Evolutionary conservation across 2,329 filamentous ascomycete genomes (phyloP).

Genomic region (Xylariaceae sp.): DNA sequence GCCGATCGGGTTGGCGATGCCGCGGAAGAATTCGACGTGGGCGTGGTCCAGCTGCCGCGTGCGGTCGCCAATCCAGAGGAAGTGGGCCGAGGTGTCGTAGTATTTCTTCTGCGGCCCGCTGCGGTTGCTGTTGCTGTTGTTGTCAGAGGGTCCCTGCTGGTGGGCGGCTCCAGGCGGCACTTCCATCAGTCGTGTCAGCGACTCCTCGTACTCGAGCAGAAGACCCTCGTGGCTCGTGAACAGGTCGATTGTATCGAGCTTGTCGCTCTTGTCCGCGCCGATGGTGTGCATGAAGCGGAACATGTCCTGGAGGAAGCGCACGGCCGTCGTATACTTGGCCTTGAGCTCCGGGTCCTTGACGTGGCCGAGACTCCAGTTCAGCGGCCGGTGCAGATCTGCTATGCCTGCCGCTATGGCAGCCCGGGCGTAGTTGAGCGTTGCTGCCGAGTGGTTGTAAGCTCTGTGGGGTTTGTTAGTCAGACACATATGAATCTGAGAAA

Average conservation of each 20-base stretch:
- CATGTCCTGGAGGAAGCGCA: conserved; percentile 81
- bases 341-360: conserved; percentile 79
- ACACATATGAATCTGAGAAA: too few species aligned
- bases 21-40: conserved; percentile 96
- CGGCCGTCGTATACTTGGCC: conserved; percentile 78
- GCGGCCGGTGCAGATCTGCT: conserved; percentile 84
- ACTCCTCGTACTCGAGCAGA: conserved; percentile 89
- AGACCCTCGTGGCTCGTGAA: conserved; percentile 95
- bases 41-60: conserved; percentile 89
- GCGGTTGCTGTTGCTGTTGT: conserved; percentile 22
- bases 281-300: conserved; percentile 92
- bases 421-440: conserved; percentile 89
- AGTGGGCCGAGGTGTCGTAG: conserved; percentile 94
- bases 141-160: conserved; percentile 78
- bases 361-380: conserved; percentile 93
- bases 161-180: too few species aligned
- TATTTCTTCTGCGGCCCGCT: conserved; percentile 53
- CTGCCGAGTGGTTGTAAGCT: conserved; percentile 93
- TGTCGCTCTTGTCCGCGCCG: conserved; percentile 77
- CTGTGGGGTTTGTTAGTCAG: conserved; percentile 34
- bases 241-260: conserved; percentile 86
- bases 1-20: conserved; percentile 91
- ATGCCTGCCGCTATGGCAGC: conserved; percentile 80
- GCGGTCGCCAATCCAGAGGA: conserved; percentile 97
- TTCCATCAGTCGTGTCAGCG: conserved; percentile 70